phyloP scores from a whole-genome alignment of 345 rosid species.

The Linum tenue region DNA sequence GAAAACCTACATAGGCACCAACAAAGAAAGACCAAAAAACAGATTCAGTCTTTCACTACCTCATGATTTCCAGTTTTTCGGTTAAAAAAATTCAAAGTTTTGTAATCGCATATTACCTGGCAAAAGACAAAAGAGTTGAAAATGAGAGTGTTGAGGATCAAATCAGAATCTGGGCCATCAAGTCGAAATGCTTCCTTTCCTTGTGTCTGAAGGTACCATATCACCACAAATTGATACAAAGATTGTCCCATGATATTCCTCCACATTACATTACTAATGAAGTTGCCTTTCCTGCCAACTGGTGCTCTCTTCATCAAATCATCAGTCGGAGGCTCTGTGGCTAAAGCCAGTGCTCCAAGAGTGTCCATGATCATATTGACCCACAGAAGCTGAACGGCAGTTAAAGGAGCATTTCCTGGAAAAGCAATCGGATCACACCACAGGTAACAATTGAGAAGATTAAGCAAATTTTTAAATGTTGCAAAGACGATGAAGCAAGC shows the following conservation, averaged over 20 bases:
- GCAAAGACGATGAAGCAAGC: neutral
- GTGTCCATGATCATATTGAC: constrained; percentile 31
- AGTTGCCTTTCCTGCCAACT: constrained; percentile 41
- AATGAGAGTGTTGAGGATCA: constrained; percentile 36
- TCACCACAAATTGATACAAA: constrained; percentile 34
- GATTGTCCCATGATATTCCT: constrained; percentile 93
- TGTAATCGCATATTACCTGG: constrained; percentile 37
- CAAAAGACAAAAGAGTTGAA: constrained; percentile 28
- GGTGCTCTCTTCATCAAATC: constrained; percentile 28
- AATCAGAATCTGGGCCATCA: constrained; percentile 38
- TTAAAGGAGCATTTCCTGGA: constrained; percentile 34
- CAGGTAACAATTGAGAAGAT: neutral
- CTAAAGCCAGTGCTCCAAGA: constrained; percentile 26
- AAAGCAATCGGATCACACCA: neutral
- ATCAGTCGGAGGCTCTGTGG: constrained; percentile 26
- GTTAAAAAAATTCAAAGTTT: neutral
- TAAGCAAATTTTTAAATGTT: neutral
- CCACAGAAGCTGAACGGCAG: constrained; percentile 31
- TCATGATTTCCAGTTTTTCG: neutral
- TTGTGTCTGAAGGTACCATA: constrained; percentile 28
- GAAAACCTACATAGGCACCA: constrained; percentile 15
- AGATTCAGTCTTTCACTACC: neutral
- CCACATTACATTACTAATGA: constrained; percentile 92
- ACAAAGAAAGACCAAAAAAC: neutral
- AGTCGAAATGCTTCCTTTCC: constrained; percentile 20